phyloP scores from a whole-genome alignment of 345 rosid genomes.

The Syzygium jambos region DNA sequence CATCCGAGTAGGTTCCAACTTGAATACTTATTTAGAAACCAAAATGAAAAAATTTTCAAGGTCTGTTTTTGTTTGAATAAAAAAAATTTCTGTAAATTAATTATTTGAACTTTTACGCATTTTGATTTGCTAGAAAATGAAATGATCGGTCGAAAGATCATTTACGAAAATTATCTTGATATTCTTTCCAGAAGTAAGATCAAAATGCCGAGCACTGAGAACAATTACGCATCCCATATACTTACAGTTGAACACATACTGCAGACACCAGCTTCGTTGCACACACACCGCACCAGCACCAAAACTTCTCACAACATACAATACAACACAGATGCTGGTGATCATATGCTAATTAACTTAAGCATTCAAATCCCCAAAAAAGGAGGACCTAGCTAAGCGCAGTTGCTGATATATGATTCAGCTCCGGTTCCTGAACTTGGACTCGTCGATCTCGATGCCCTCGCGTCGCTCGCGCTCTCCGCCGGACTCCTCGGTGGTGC shows the following conservation, averaged over 20 bases:
- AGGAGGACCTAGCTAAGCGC: background rate
- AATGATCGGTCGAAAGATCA: too few species aligned
- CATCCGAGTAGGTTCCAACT: background rate
- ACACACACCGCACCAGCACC: background rate
- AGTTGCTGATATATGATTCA: background rate
- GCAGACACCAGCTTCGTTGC: background rate
- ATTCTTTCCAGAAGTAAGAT: background rate
- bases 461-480: slow-evolving; percentile 58
- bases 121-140: too few species aligned
- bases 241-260: background rate
- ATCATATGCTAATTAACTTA: background rate
- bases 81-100: too few species aligned
- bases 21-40: background rate
- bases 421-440: slow-evolving; percentile 35
- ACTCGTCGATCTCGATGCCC: slow-evolving; percentile 59
- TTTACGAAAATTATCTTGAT: background rate
- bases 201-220: background rate
- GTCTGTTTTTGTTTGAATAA: too few species aligned
- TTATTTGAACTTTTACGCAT: too few species aligned
- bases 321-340: background rate
- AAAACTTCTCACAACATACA: background rate
- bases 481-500: slow-evolving; percentile 47
- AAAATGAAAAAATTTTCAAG: background rate
- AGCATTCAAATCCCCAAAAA: background rate
- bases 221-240: background rate